Percentiles rank a stretch among this genome's conserved stretches.
These are phyloP conservation scores for Entonaema liquescens DNA, from an alignment of 495 filamentous ascomycete genomes.

Conservation along the genomic window DNA sequence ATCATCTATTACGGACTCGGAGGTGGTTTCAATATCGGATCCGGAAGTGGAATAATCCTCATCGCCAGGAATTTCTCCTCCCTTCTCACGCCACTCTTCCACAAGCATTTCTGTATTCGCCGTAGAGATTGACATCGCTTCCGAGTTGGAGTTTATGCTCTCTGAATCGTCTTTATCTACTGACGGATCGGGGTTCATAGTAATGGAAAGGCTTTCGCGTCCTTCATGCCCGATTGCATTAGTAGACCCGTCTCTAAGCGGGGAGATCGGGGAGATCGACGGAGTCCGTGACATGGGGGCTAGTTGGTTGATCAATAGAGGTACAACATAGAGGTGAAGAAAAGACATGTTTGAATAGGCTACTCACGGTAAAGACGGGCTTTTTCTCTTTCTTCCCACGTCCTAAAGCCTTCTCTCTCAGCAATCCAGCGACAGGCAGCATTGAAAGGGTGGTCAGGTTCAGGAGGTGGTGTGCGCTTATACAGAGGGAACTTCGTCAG, in stretches of 20 bases:
- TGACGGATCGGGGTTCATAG: neutral
- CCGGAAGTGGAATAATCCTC: slow-evolving; percentile 36
- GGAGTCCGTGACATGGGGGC: neutral
- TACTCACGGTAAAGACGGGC: slow-evolving; percentile 15
- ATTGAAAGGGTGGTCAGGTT: slow-evolving; percentile 35
- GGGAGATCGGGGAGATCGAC: slow-evolving; percentile 19
- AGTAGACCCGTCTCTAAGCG: neutral
- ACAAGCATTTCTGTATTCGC: slow-evolving; percentile 28
- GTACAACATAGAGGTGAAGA: neutral
- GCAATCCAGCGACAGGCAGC: slow-evolving; percentile 44
- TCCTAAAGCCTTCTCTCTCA: slow-evolving; percentile 37
- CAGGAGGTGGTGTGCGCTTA: neutral
- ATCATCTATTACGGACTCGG: slow-evolving; percentile 20
- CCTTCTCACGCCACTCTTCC: slow-evolving; percentile 23
- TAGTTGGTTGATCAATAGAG: neutral
- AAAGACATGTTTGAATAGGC: neutral
- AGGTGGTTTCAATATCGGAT: slow-evolving; percentile 25
- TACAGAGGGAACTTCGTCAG: slow-evolving; percentile 39
- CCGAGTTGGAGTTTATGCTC: slow-evolving; percentile 3
- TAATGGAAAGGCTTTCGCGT: neutral
- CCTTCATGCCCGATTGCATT: neutral
- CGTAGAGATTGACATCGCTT: slow-evolving; percentile 1
- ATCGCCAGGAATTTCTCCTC: slow-evolving; percentile 38
- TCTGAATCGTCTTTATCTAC: slow-evolving; percentile 12
- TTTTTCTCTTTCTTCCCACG: slow-evolving; percentile 38